A percentile compares a stretch with the other conserved stretches of the same genome.
phyloP scores from a whole-genome alignment of 768 basidiomycete species.

The Strobilomyces echinocephalus region DNA sequence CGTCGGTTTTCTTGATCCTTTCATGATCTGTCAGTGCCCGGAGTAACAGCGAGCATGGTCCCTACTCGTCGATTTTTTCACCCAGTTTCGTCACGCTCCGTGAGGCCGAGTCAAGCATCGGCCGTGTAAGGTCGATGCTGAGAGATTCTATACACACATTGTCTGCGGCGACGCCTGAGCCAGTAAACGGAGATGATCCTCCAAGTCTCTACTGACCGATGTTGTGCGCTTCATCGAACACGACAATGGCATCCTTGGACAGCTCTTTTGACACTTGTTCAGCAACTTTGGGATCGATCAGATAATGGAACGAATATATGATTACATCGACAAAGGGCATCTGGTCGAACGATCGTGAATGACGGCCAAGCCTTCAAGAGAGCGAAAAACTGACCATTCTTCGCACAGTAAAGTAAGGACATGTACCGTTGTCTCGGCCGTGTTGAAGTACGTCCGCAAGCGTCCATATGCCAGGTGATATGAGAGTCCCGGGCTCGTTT shows the following conservation, averaged over 20 bases:
- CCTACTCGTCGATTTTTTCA: constrained; percentile 93
- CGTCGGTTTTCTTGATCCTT: constrained; percentile 92
- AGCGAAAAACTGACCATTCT: constrained; percentile 68
- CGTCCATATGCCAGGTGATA: constrained; percentile 89
- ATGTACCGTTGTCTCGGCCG: constrained; percentile 78
- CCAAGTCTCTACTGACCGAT: constrained; percentile 58
- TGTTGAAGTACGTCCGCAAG: constrained; percentile 88
- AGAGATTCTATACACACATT: constrained; percentile 99
- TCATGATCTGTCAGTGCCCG: constrained; percentile 3
- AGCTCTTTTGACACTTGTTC: constrained; percentile 98
- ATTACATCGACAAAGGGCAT: constrained; percentile 94
- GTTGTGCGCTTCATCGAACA: constrained; percentile 99
- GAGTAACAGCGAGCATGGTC: constrained; percentile 5
- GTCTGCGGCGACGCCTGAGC: constrained; percentile 42
- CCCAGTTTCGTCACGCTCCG: constrained; percentile 81
- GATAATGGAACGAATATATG: constrained; percentile 98
- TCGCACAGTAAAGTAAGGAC: constrained; percentile 95
- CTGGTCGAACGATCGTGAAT: constrained; percentile 38
- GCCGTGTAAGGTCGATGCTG: constrained; percentile 93
- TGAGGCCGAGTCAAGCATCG: constrained; percentile 93
- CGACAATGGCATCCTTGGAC: constrained; percentile 96
- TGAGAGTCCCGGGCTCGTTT: constrained; percentile 72
- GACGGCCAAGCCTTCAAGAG: not conserved
- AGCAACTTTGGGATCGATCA: constrained; percentile 97
- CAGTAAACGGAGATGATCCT: not conserved